phyloP scores from a whole-genome alignment of 441 rosid genomes.

The Mallotus repandus region DNA sequence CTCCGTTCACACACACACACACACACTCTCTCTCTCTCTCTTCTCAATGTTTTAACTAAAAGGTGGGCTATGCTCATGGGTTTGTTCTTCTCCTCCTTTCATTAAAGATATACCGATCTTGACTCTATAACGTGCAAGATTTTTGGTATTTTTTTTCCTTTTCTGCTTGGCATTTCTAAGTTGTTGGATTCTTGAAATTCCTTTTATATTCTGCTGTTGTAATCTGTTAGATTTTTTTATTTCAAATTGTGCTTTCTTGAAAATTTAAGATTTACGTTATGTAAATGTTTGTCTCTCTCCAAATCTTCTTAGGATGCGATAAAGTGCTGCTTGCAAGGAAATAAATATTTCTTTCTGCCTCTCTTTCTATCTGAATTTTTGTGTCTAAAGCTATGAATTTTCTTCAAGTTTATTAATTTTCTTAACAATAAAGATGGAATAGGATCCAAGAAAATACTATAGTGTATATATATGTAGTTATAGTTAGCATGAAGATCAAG shows the following conservation, averaged over 20 bases:
- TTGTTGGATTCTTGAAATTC: conserved; percentile 23
- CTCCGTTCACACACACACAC: too few species aligned
- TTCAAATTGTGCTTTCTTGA: conserved; percentile 23
- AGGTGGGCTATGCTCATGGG: conserved; percentile 25
- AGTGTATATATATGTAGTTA: not conserved
- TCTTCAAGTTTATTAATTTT: not conserved
- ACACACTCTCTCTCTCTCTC: not conserved
- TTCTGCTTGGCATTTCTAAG: too few species aligned
- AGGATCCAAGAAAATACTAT: not conserved
- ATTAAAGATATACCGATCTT: too few species aligned
- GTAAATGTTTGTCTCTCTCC: not conserved
- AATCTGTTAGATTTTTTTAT: conserved; percentile 13
- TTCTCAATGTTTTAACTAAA: conserved; percentile 20
- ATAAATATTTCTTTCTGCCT: too few species aligned
- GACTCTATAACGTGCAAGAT: too few species aligned
- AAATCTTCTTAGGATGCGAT: not conserved
- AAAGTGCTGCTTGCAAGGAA: too few species aligned
- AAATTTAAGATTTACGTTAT: conserved; percentile 10
- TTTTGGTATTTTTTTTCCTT: too few species aligned
- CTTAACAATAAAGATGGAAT: not conserved
- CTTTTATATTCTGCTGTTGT: conserved; percentile 24
- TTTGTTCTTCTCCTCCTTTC: too few species aligned
- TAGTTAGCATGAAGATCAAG: conserved; percentile 10
- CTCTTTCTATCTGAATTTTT: not conserved
- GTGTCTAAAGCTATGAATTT: not conserved